Base-by-base conservation (phyloP, 371 early-diverging fungal species). In the Rhizopus stolonifer region DNA sequence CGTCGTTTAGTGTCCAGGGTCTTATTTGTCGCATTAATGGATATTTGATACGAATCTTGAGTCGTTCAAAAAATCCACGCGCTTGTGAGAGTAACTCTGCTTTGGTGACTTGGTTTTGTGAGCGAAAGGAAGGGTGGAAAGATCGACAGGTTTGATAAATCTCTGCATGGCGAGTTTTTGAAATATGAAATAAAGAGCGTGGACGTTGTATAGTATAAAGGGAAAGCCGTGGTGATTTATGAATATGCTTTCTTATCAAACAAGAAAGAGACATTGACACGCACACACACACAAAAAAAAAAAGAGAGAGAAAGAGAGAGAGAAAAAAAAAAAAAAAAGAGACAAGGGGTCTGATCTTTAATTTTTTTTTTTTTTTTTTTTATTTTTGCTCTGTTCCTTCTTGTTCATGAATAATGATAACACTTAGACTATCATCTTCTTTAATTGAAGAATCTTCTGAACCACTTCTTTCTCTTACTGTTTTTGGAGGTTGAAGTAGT, bases 1-100 rank as follows among this genome's bases (percentile, higher is more conserved):
- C 68, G 59, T 98, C 96, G 61, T 98, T 95, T 6, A 89, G 54
- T 2, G 87, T 90, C 86, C 87, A 91, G 0, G 91, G 91, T 14
- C 90, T 78, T 62, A 84, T 84, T 56, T 81, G 82, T 23, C 77
- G 69, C 84, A 86, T 84, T 24, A 86, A 46, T 13, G 79, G 72
- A 25, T 78, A 69, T 54, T 83, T 81, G 22, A 83, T 65, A 17
- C 82, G 79, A 29, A 83, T 70, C 59, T 80, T 80, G 29, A 81
- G 60, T 17, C 85, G 69, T 42, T 72, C 64, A 36, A 75, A 61
- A 50, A 77, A 77, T 26, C 76, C 74, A 29, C 72, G 69, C 34
- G 80, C 70, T 44, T 76, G 72, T 1, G 72, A 66, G 23, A 79
- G 44, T 21, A 79, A 44, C 47, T 79, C 80, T 11, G 61, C 72